phyloP scores from a whole-genome alignment of 148 eudicot species.

The Rhododendron mucronatum region DNA sequence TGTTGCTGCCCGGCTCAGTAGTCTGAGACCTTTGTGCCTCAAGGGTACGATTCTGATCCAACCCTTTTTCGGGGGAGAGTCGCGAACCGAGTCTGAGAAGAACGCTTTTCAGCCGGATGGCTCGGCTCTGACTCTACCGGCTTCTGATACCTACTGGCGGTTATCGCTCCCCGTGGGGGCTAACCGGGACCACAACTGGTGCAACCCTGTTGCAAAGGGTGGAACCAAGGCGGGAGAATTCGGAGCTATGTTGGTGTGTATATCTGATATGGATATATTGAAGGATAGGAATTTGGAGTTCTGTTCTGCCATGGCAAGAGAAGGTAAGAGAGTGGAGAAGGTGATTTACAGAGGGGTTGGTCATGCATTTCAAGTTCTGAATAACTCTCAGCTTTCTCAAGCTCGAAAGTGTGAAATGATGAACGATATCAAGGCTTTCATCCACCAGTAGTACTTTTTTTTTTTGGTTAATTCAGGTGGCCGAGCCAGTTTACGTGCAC shows the following conservation, averaged over 20 bases:
- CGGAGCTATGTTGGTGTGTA: conserved; percentile 40
- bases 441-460: background rate
- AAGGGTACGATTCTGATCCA: conserved; percentile 47
- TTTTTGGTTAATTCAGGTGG: too few species aligned
- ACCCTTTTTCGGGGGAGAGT: conserved; percentile 57
- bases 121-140: conserved; percentile 23
- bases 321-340: conserved; percentile 44
- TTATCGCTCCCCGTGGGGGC: conserved; percentile 45
- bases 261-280: conserved; percentile 62
- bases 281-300: conserved; percentile 72
- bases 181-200: conserved; percentile 62
- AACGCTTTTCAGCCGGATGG: conserved; percentile 18
- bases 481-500: too few species aligned
- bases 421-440: conserved; percentile 43
- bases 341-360: conserved; percentile 57
- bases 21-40: conserved; percentile 10
- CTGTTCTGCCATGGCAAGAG: conserved; percentile 33
- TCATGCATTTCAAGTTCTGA: conserved; percentile 72
- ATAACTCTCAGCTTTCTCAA: conserved; percentile 47
- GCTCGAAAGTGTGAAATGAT: conserved; percentile 42
- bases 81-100: conserved; percentile 46
- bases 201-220: conserved; percentile 41
- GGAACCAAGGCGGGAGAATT: conserved; percentile 2
- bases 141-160: conserved; percentile 52
- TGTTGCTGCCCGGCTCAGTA: conserved; percentile 32